Base-by-base conservation (phyloP, 1,284 basidiomycete species). In the Leccinum solheimii region DNA sequence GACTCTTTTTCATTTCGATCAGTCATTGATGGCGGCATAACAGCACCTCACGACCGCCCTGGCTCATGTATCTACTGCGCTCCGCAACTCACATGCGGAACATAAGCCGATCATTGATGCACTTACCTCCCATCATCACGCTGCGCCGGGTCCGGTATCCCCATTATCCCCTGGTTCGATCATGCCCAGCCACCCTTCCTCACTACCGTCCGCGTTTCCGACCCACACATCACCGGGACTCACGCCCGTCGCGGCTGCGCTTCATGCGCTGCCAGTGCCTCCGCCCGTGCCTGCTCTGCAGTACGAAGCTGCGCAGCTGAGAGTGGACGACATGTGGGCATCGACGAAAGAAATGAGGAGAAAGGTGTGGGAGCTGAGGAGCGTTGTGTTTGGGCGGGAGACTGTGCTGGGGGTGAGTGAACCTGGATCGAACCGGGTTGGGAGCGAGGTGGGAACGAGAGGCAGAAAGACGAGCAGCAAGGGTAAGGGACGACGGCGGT, bases 251-350 rank as follows among this genome's bases (percentile, higher is more conserved):
- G 55, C 30, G 26, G 66, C 68, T 26, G 68, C 72, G 32, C 65
- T 72, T 34, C 70, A 72, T 2, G 63, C 62, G 9, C 61, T 72
- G 23, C 70, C 70, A 5, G 55, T 62, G n/a, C 57, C 55, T 10
- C 72, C 70, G 62, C 85, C 87, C 32, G 85, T 86, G 26, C 83
- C 86, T 63, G 86, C 86, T 10, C 81, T 91, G 34, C 77, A 80
- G 61, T 91, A 92, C 71, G 90, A 91, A 71, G 81, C 84, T 6
- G 84, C 84, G 56, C 88, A 90, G 68, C 86, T 91, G 71, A 79
- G 78, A 60, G 78, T 87, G 11, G 78, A 79, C 43, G 83, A 86
- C 49, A 79, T 91, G 30, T 90, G 88, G 87, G 82, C 83, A 57
- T 81, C 82, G 57, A 87, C 86, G 3, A 80, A 77, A 43, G 81